Evolutionary conservation across 169 alveolate genomes (phyloP), one percentile per base, ranked within the genome.

Genomic region (Plasmodium billcollinsi): DNA sequence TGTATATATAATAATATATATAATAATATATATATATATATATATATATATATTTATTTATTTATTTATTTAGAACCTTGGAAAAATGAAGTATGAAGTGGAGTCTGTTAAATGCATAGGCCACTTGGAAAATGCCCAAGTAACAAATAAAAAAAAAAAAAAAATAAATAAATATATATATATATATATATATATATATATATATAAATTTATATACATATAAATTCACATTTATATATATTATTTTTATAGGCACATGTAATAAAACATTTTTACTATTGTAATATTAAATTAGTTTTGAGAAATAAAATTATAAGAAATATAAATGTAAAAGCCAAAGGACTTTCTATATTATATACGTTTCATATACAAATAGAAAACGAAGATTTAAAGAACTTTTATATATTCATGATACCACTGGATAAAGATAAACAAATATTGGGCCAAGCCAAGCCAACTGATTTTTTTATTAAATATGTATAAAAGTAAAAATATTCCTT

Each of bases 101-200:
- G 91, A 83, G 56, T 62, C 91, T 7, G 24, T 83, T 21, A 83
- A 83, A 49, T 83, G 91, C 56, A 50, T 83, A 15, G 91, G 91
- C 0, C 73, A 69, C 15, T 49, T 83, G 58, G 39, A 20, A 43
- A 58, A 47, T 18, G 73, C 59, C 12, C 69, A 83, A 83, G 91
- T 83, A 83, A 43, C n/a, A 50, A 24, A 50, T 18, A 3, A 14
- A 39, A 47, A 49, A 59, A 33, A 21, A 24, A 18, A n/a, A 58
- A 33, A 75, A 56, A 21, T 12, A 26, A n/a, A 18, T 43, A 72
- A 12, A n/a, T 0, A 33, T 43, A 21, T 70, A 45, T 18, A 15
- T 70, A 8, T 21, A 18, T 29, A 49, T 21, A 39, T 47, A 39
- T 47, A 12, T 69, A 18, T 72, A 21, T 69, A 33, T 33, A n/a